Evolutionary conservation across 2,329 filamentous ascomycete species (phyloP).

Genomic region (Diaporthe ampelina): DNA sequence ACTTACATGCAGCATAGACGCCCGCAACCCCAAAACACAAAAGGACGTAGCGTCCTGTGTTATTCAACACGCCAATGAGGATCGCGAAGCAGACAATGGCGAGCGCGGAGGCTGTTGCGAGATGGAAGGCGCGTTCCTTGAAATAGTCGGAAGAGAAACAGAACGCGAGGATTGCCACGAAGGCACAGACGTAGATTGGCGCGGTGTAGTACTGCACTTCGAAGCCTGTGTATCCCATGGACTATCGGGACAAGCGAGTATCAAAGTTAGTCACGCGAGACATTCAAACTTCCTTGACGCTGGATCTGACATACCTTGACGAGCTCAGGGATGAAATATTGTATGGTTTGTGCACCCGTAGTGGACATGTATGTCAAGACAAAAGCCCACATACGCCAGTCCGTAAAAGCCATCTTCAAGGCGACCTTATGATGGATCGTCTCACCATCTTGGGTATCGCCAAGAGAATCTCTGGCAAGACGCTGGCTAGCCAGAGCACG

Average conservation of each 20-base stretch:
- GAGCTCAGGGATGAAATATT: conserved; percentile 52
- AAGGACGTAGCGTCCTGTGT: conserved; percentile 32
- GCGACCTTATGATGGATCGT: conserved; percentile 58
- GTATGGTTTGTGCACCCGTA: conserved; percentile 49
- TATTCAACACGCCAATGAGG: conserved; percentile 30
- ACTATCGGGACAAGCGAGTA: neutral
- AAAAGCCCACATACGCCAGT: conserved; percentile 57
- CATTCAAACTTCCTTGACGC: too few relatives aligned
- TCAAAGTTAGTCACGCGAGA: neutral
- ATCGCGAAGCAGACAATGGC: conserved; percentile 31
- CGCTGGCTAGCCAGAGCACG: conserved; percentile 72
- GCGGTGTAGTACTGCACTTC: conserved; percentile 37
- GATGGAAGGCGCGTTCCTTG: conserved; percentile 33
- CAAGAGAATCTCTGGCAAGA: conserved; percentile 72
- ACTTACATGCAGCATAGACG: conserved; percentile 37
- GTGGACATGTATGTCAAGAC: conserved; percentile 57
- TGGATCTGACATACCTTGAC: conserved; percentile 40
- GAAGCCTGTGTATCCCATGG: conserved; percentile 32
- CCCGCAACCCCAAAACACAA: conserved; percentile 34
- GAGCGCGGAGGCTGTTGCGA: conserved; percentile 22
- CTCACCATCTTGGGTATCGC: conserved; percentile 62
- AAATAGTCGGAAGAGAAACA: conserved; percentile 37
- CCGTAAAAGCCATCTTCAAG: conserved; percentile 50
- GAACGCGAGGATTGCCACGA: conserved; percentile 35
- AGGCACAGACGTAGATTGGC: conserved; percentile 36